Base-by-base conservation (phyloP, 2,329 filamentous ascomycete species). In the Epicoccum nigrum region DNA sequence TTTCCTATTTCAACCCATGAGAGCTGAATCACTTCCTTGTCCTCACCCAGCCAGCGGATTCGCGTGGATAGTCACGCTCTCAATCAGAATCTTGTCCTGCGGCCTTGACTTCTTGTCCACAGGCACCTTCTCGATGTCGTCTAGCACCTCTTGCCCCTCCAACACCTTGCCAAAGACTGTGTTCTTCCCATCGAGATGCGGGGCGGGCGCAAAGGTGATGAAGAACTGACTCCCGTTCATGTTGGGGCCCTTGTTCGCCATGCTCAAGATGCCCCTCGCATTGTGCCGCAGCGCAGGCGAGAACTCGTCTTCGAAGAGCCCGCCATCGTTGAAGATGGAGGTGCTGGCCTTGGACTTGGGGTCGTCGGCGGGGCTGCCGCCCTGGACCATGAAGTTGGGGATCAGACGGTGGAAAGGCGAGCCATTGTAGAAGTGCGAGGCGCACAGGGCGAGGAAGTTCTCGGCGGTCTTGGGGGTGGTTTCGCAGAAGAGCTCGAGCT, bases 401-500 rank as follows among this genome's bases (percentile, higher is more conserved):
- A 94, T 92, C 56, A 90, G 79, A 44, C 90, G 86, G 79, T 94
- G 90, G 74, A 94, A 88, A 55, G 87, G 86, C 19, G 88, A 90
- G 65, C 75, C 74, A 69, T 89, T 79, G 77, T 92, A 94, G 78
- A 89, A 91, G 66, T 80, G 81, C 8, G 88, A 91, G 41, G 89
- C 90, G 79, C 89, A 92, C 57, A 94, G 86, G 45, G 90, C 90
- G 61, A 95, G 86, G 76, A 95, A 95, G 78, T 95, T 95, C 77
- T 96, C 90, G 57, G 92, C 88, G 0, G 94, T 96, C 74, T 93
- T 92, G 56, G 94, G 94, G 25, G 96, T 91, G 63, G 89, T 87
- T 73, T 97, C 91, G 79, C 93, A 97, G 78, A 97, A 97, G 61
- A 99, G 81, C 75, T 97, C 94, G 65, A 97, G 84, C 78, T 97